Percentiles rank a stretch among this genome's conserved stretches.
Conservation (phyloP, 2,329 filamentous ascomycete genomes). For the Polychaeton citri region DNA sequence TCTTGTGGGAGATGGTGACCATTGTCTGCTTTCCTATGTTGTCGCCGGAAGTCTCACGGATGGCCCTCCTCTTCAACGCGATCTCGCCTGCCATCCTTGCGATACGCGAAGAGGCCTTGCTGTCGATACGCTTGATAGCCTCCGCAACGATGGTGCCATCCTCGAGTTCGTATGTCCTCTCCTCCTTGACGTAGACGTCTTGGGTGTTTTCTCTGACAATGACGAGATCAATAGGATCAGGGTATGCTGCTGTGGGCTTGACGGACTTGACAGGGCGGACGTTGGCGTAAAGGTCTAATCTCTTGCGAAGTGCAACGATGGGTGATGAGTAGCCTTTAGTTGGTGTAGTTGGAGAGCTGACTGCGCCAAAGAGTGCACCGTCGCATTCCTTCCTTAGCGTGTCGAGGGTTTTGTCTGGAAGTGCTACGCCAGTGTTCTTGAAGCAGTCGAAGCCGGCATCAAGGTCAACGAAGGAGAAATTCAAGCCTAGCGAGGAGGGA, state of each 20-base stretch:
- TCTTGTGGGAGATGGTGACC: conserved; percentile 97
- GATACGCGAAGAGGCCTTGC: conserved; percentile 73
- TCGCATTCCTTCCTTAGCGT: conserved; percentile 84
- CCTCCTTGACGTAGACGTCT: conserved; percentile 95
- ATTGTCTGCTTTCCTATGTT: conserved; percentile 56
- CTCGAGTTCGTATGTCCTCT: conserved; percentile 63
- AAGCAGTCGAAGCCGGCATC: conserved; percentile 90
- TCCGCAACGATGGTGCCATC: conserved; percentile 69
- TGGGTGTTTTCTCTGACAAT: conserved; percentile 99
- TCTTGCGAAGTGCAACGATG: conserved; percentile 92
- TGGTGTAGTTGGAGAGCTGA: conserved; percentile 74
- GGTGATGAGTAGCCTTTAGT: conserved; percentile 94
- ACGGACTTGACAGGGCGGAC: conserved; percentile 89
- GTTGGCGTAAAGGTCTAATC: conserved; percentile 90
- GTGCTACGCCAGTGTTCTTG: conserved; percentile 71
- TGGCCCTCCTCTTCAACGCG: conserved; percentile 70
- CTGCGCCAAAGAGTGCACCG: conserved; percentile 90
- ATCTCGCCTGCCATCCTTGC: conserved; percentile 91
- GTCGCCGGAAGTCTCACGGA: conserved; percentile 46
- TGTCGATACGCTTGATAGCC: conserved; percentile 92
- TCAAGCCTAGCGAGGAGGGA: conserved; percentile 75
- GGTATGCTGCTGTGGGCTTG: conserved; percentile 41
- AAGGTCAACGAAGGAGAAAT: conserved; percentile 89
- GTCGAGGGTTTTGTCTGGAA: conserved; percentile 84
- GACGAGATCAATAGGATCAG: conserved; percentile 70